Evolutionary conservation across 768 basidiomycete genomes (phyloP).

Genomic region (Tulasnella calospora): DNA sequence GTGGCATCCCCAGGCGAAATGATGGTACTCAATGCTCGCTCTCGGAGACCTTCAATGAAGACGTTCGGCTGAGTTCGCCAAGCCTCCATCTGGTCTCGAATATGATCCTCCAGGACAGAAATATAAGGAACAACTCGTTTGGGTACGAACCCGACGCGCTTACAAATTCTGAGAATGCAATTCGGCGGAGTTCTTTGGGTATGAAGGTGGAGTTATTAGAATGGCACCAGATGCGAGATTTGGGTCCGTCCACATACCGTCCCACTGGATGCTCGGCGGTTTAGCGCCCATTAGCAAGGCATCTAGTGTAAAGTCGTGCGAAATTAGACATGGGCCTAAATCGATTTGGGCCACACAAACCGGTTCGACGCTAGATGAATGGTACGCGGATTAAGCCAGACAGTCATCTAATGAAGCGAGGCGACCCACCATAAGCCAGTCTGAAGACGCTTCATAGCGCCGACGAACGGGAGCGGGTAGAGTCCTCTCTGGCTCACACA

Average conservation of each 20-base stretch:
- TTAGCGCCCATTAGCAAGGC: neutral
- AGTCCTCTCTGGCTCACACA: neutral
- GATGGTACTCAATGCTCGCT: conserved; percentile 10
- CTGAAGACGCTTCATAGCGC: neutral
- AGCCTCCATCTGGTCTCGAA: conserved; percentile 21
- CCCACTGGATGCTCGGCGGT: neutral
- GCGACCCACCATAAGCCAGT: neutral
- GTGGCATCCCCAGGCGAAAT: neutral
- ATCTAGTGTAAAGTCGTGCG: neutral
- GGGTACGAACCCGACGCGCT: neutral
- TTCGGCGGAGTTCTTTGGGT: conserved; percentile 22
- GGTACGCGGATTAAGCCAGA: neutral
- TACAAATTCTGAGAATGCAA: conserved; percentile 19
- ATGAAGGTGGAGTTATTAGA: too few species aligned
- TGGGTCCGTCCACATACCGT: neutral
- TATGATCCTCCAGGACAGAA: neutral
- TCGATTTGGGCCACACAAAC: neutral
- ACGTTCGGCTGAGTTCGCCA: conserved; percentile 16
- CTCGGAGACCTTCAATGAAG: conserved; percentile 4
- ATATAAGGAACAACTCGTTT: neutral
- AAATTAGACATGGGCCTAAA: neutral
- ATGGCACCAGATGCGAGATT: neutral
- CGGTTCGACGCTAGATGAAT: neutral
- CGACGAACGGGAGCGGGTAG: neutral
- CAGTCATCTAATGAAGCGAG: neutral